phyloP scores from a whole-genome alignment of 208 protist genomes.

The Crithidia mellificae region DNA sequence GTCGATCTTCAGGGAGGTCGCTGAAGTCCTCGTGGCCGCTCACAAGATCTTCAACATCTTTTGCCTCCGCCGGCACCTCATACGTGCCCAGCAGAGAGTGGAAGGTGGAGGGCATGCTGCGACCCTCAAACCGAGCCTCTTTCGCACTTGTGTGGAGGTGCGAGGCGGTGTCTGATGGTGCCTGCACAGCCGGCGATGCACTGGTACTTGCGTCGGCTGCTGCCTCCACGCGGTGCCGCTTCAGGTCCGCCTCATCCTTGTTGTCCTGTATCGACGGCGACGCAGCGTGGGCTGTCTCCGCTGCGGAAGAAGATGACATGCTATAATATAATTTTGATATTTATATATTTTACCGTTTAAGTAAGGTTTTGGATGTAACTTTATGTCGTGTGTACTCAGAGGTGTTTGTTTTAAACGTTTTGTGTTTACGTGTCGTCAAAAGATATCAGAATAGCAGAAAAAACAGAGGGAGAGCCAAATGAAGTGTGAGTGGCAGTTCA shows the following conservation, averaged over 20 bases:
- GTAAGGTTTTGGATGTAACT: no score
- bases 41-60: constrained; percentile 83
- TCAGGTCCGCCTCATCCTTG: constrained; percentile 20
- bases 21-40: constrained; percentile 76
- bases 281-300: constrained; percentile 1
- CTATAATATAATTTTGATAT: not conserved
- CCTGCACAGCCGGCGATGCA: not conserved
- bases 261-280: not conserved
- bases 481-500: no score
- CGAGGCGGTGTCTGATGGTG: constrained; percentile 3
- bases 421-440: no score
- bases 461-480: no score
- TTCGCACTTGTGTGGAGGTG: constrained; percentile 41
- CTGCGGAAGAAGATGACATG: not conserved
- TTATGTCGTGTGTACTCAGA: no score
- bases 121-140: constrained; percentile 72
- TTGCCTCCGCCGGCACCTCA: constrained; percentile 69
- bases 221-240: constrained; percentile 26
- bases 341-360: no score
- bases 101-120: constrained; percentile 55
- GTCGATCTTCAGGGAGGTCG: constrained; percentile 69
- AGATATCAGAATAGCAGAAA: no score
- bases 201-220: not conserved
- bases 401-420: no score
- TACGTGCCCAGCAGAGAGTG: constrained; percentile 62